A percentile compares a stretch with the other conserved stretches of the same genome.
Conservation (phyloP, 345 rosid genomes). For the Linum usitatissimum region DNA sequence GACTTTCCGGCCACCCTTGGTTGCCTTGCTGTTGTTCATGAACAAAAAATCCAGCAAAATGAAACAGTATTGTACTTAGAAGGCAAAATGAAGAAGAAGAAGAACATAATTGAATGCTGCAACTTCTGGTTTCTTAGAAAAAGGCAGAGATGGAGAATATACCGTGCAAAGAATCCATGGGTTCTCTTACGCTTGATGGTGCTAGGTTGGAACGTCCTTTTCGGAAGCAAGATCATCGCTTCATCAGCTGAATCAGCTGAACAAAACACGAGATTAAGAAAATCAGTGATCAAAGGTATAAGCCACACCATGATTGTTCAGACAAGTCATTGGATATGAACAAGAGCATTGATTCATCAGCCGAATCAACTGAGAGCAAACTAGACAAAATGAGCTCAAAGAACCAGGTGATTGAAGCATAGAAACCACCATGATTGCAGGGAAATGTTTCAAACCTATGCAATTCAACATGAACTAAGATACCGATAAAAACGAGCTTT, state of each 20-base stretch:
- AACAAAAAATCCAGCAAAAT: conserved; percentile 1
- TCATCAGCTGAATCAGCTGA: conserved; percentile 60
- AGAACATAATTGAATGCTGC: no score
- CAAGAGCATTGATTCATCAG: conserved; percentile 62
- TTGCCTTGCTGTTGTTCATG: conserved; percentile 78
- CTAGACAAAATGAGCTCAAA: no score
- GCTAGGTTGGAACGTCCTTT: conserved; percentile 85
- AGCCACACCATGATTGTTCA: no score
- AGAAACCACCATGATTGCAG: no score
- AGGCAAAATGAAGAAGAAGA: no score
- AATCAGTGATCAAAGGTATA: no score
- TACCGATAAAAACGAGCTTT: no score
- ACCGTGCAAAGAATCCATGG: conserved; percentile 93
- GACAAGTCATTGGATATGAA: conserved; percentile 21
- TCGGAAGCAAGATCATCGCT: conserved; percentile 63
- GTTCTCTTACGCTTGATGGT: conserved; percentile 70
- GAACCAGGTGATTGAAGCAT: no score
- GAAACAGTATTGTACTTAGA: no score
- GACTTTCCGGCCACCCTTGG: conserved; percentile 92
- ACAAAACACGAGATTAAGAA: background rate
- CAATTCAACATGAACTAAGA: no score
- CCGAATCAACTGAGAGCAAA: conserved; percentile 41
- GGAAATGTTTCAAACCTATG: no score
- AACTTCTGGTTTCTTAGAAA: background rate
- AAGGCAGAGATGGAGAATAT: conserved; percentile 10